Percentiles rank a stretch among this genome's conserved stretches.
phyloP scores from a whole-genome alignment of 805 yeast species.

The Wickerhamiella azyma region DNA sequence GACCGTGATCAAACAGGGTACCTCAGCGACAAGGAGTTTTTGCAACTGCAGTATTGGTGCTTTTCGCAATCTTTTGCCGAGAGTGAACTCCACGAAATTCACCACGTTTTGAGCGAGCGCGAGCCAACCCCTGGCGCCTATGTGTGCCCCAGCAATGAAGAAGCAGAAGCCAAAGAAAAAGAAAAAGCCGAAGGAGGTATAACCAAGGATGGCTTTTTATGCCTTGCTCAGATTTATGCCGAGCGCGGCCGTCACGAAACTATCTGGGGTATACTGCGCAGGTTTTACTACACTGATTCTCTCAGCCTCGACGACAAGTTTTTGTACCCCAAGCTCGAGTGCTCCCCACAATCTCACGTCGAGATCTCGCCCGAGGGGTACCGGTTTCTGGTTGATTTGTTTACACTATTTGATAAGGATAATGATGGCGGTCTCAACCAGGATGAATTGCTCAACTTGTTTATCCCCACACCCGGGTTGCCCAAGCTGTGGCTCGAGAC shows the following conservation, averaged over 20 bases:
- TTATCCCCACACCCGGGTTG: constrained; percentile 84
- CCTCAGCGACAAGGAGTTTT: constrained; percentile 57
- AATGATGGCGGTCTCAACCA: constrained; percentile 92
- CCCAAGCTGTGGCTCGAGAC: constrained; percentile 79
- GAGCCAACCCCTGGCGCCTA: constrained; percentile 20
- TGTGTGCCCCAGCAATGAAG: too few relatives aligned
- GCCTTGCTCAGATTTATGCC: constrained; percentile 68
- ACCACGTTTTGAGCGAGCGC: constrained; percentile 25
- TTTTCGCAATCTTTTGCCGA: constrained; percentile 45
- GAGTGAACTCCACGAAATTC: constrained; percentile 28
- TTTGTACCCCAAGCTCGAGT: constrained; percentile 66
- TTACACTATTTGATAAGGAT: constrained; percentile 78
- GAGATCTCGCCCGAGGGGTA: constrained; percentile 90
- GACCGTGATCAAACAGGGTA: constrained; percentile 87
- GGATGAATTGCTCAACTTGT: constrained; percentile 50
- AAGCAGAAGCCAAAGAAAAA: too few relatives aligned
- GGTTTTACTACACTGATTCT: constrained; percentile 86
- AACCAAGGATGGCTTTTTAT: constrained; percentile 59
- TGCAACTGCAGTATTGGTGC: constrained; percentile 57
- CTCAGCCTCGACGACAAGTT: constrained; percentile 69
- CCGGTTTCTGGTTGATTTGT: constrained; percentile 79
- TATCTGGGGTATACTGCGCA: constrained; percentile 83
- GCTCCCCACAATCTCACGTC: constrained; percentile 61
- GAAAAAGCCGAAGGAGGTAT: constrained; percentile 35
- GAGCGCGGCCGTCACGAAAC: constrained; percentile 93